phyloP scores from a whole-genome alignment of 345 rosid genomes.

The Eucalyptus sp. region DNA sequence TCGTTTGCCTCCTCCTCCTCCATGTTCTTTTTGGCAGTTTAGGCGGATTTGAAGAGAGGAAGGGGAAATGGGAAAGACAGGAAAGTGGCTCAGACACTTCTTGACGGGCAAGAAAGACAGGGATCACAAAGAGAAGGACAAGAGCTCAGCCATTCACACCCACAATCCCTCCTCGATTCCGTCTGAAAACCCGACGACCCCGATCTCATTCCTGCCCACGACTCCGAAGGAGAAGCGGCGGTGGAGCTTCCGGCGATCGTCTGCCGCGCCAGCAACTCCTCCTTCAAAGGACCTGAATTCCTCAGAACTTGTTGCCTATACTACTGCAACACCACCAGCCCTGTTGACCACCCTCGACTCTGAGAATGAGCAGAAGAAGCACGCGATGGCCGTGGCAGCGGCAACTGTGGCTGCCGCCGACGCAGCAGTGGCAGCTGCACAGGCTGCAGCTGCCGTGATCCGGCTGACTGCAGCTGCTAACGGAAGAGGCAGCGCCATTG shows the following conservation, averaged over 20 bases:
- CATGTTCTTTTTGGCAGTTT: neutral
- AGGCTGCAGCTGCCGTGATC: constrained; percentile 41
- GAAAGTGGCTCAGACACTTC: constrained; percentile 71
- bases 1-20: neutral
- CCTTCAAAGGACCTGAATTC: constrained; percentile 14
- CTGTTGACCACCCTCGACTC: neutral
- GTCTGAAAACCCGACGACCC: constrained; percentile 29
- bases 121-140: constrained; percentile 19
- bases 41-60: constrained; percentile 1
- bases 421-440: constrained; percentile 40
- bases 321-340: neutral
- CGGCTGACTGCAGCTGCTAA: constrained; percentile 15
- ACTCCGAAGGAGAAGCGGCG: constrained; percentile 74
- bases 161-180: constrained; percentile 1
- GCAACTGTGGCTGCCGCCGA: constrained; percentile 29
- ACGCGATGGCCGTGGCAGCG: constrained; percentile 31
- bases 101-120: constrained; percentile 64
- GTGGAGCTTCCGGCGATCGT: constrained; percentile 88
- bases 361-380: constrained; percentile 33
- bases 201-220: constrained; percentile 21
- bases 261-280: constrained; percentile 30
- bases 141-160: neutral
- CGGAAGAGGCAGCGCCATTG: constrained; percentile 14
- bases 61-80: constrained; percentile 62
- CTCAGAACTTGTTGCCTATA: constrained; percentile 3